Base-by-base conservation (phyloP, 2,329 filamentous ascomycete genomes). In the Aspergillus jensenii region DNA sequence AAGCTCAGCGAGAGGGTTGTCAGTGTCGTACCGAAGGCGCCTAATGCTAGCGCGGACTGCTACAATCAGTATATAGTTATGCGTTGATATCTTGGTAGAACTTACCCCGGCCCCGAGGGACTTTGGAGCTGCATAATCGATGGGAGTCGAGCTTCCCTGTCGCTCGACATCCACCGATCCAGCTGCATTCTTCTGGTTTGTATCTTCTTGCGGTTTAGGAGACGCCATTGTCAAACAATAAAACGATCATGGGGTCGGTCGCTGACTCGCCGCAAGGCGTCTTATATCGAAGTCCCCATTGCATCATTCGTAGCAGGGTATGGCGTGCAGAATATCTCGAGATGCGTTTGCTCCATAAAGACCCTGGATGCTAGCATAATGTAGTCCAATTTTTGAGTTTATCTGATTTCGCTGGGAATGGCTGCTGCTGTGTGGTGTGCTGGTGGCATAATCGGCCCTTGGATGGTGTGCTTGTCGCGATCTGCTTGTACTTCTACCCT, bases 1-100 rank as follows among this genome's bases (percentile, higher is more conserved):
- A 84, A 66, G n/a, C 77, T 77, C 1, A 84, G 68, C 0, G 81
- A 83, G 1, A 85, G 69, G 0, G 82, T 84, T 0, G 80, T 83
- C 15, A 85, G 63, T 0, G 82, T 84, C 2, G 81, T 84, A 0
- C 80, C 77, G 60, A 85, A 84, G 3, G 78, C 81, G 1, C 81
- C 81, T 33, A 84, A 79, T 0, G 79, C 79, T 1, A 84, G 67
- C 0, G 80, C 44, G 12, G 44, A 46, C 44, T 46, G 4, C 17
- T 9, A 23, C 3, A 44, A 12, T 19, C 41, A 44, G 41, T 1
- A 9, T 15, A 11, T 25, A 44, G 21, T 31, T 6, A 17, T 14
- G 23, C 9, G 6, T 15, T 15, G 5, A 2, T 17, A 15, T 6
- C 2, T 27, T 12, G 44, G 8, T 27, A 14, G 11, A n/a, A 27